Base-by-base conservation (phyloP, 2,329 filamentous ascomycete species). In the Zymoseptoria tritici region DNA sequence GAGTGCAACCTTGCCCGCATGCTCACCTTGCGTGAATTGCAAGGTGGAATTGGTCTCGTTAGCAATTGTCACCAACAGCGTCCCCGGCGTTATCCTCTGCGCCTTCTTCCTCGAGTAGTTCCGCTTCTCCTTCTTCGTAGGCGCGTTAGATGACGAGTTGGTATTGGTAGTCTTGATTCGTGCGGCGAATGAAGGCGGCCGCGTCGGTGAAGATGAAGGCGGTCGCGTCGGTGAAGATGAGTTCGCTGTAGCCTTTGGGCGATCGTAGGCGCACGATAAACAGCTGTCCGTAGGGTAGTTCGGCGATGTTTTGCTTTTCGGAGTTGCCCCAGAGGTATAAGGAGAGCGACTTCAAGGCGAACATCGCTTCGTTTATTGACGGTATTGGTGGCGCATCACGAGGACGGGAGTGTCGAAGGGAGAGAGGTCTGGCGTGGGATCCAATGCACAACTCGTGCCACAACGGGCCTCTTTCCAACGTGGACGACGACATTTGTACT, bases 171-270 rank as follows among this genome's bases (percentile, higher is more conserved):
- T 97, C 91, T 74, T 96, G 92, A 20, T 90, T 92, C 16, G 94
- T 97, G 64, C 90, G 86, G 65, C 95, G 88, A 71, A 99, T 95
- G 64, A 88, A 91, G 57, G 93, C 91, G 53, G 91, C 89, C 49
- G 91, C 89, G 85, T 99, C 94, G 76, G 94, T 96, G 82, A 97
- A 99, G 76, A n/a, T n/a, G n/a, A n/a, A n/a, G n/a, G n/a, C n/a
- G n/a, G n/a, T n/a, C n/a, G n/a, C n/a, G n/a, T n/a, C n/a, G n/a
- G n/a, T n/a, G n/a, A 6, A 6, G 29, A 99, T 71, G 73, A 97
- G 91, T 76, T 99, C 94, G 1, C 93, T 97, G 75, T 97, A 97
- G 66, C 94, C 94, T 76, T 99, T 99, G 60, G 93, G 91, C 7
- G 93, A 97, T 55, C 91, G 84, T 9, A 94, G 94, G 69, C 94